phyloP scores from a whole-genome alignment of 345 rosid genomes.

The Crucihimalaya himalaica region DNA sequence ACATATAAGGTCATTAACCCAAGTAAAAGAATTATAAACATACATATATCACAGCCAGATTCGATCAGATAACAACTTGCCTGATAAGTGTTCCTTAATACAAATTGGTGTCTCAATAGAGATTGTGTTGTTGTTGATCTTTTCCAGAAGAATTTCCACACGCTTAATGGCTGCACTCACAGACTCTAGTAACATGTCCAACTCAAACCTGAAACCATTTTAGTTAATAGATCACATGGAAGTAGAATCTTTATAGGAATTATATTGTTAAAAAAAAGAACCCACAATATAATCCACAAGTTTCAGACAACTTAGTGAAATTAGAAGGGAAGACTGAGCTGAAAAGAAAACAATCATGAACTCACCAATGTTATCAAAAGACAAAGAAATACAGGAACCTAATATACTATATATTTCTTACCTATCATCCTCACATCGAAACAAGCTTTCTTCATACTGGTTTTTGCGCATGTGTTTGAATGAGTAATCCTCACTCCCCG shows the following conservation, averaged over 20 bases:
- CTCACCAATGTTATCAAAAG: not conserved
- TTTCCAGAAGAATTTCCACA: constrained; percentile 79
- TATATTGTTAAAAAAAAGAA: not conserved
- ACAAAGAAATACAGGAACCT: constrained; percentile 11
- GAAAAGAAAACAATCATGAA: constrained; percentile 8
- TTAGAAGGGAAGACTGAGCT: constrained; percentile 9
- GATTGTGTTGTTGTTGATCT: constrained; percentile 68
- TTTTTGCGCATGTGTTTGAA: constrained; percentile 99
- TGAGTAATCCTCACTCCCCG: constrained; percentile 99
- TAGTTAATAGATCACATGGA: constrained; percentile 23
- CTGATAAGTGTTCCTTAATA: constrained; percentile 84
- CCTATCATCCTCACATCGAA: constrained; percentile 99
- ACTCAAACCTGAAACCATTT: constrained; percentile 78
- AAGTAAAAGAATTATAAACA: constrained; percentile 5
- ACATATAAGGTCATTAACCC: constrained; percentile 29
- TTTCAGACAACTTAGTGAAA: not conserved
- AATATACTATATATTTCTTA: constrained; percentile 33
- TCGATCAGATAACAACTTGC: constrained; percentile 42
- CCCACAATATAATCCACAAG: not conserved
- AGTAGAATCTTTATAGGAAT: not conserved
- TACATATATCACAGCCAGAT: constrained; percentile 15
- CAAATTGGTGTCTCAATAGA: constrained; percentile 59
- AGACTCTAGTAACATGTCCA: constrained; percentile 96
- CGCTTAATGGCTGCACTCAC: constrained; percentile 76
- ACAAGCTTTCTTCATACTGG: constrained; percentile 98